phyloP scores from a whole-genome alignment of 352 stramenopile genomes.

The Phytophthora colocasiae region DNA sequence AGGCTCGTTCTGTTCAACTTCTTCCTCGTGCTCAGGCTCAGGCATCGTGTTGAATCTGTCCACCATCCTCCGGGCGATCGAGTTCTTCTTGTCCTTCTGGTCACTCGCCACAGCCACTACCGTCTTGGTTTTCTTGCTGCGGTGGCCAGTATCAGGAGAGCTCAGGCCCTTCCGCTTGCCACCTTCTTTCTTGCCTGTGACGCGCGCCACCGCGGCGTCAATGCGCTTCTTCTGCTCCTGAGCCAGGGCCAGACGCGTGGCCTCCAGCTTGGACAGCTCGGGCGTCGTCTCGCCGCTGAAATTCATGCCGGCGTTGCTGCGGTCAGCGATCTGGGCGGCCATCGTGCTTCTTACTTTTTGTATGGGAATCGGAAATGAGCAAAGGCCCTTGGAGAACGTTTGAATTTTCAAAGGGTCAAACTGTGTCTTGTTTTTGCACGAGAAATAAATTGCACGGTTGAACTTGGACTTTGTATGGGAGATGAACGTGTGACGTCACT shows the following conservation, averaged over 20 bases:
- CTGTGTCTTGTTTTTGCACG: not conserved
- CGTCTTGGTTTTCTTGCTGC: constrained; percentile 59
- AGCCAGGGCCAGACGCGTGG: constrained; percentile 60
- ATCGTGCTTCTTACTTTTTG: constrained; percentile 40
- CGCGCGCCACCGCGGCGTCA: constrained; percentile 60
- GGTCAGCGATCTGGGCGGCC: constrained; percentile 67
- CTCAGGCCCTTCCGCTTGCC: constrained; percentile 69
- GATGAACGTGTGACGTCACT: constrained; percentile 21
- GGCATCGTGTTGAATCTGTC: constrained; percentile 45
- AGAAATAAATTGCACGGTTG: constrained; percentile 31
- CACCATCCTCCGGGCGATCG: constrained; percentile 51
- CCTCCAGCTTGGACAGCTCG: constrained; percentile 78
- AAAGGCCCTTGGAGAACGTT: constrained; percentile 19
- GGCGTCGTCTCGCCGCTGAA: constrained; percentile 52
- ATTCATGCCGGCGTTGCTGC: constrained; percentile 34
- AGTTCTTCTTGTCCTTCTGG: constrained; percentile 43
- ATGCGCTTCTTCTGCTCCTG: constrained; percentile 80
- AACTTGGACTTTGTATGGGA: constrained; percentile 19
- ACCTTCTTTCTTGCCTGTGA: constrained; percentile 64
- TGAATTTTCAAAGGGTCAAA: constrained; percentile 38
- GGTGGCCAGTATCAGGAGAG: constrained; percentile 47
- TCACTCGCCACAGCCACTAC: constrained; percentile 40
- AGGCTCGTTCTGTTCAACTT: constrained; percentile 14
- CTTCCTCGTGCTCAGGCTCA: constrained; percentile 45
- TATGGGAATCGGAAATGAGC: constrained; percentile 16